Base-by-base conservation (phyloP, 371 early-diverging fungal genomes). In the Zopfochytrium polystomum region DNA sequence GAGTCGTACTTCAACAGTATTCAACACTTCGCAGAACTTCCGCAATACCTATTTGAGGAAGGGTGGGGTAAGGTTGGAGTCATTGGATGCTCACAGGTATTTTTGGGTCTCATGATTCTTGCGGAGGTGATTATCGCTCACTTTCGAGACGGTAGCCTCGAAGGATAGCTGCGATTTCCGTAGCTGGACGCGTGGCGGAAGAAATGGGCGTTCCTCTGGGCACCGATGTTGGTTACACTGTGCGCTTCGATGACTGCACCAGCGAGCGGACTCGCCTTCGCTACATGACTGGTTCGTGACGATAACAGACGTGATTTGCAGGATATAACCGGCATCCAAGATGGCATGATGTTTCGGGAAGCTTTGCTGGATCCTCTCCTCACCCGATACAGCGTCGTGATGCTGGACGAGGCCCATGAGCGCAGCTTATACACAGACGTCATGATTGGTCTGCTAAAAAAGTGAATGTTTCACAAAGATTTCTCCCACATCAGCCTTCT, bases 341-440 rank as follows among this genome's bases (percentile, higher is more conserved):
- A 98, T 66, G 99, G 99, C 71, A 91, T 99, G 51, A 74, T 99
- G 33, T 78, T 99, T 29, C 88, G 95, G 61, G 99, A 99, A 64
- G 87, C 90, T 5, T 86, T 99, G 62, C 85, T 85, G 30, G 85
- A 92, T 35, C 89, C 92, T 13, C 91, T 97, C 57, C 71, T 99
- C 30, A 90, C 88, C 26, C 81, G 85, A 60, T 98, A 98, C 66
- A 87, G 89, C 62, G 90, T 85, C 6, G 89, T 98, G 50, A 95
- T 99, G 65, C 89, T 99, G 85, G 99, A 99, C 75, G 99, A 99
- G 75, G 97, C 99, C 13, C 99, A 99, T 79, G 99, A 99, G 76
- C 89, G 99, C 63, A 89, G 90, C 9, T 74, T 96, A 20, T 92
- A 98, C 66, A 99, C 99, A 0, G 99, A 99, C 74, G 89, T 99